Conservation (phyloP, 805 yeast genomes). For the Blastobotrys robertii region DNA sequence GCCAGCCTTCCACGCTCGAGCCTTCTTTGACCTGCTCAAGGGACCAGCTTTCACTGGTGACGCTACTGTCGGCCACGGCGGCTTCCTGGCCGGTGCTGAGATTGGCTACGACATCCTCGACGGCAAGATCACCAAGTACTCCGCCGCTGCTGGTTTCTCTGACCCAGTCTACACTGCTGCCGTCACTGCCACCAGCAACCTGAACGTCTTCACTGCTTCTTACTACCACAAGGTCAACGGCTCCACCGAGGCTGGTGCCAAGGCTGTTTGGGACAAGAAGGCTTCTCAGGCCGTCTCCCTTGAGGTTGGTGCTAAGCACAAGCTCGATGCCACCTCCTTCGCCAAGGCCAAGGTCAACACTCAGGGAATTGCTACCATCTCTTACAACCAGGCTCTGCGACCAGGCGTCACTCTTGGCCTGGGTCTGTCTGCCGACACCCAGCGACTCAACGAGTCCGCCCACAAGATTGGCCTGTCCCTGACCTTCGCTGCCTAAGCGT, state of each 20-base stretch:
- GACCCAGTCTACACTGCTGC: slow-evolving; percentile 82
- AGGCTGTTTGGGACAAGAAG: slow-evolving; percentile 89
- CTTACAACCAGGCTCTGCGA: slow-evolving; percentile 90
- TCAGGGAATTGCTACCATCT: slow-evolving; percentile 85
- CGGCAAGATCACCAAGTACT: slow-evolving; percentile 88
- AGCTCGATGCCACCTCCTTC: slow-evolving; percentile 76
- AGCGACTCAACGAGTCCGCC: slow-evolving; percentile 90
- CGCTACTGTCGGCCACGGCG: slow-evolving; percentile 89
- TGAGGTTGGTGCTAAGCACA: slow-evolving; percentile 94
- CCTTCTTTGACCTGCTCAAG: slow-evolving; percentile 88
- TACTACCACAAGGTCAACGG: slow-evolving; percentile 95
- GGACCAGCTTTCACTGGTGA: slow-evolving; percentile 96
- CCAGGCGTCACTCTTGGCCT: slow-evolving; percentile 95
- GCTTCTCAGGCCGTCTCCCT: slow-evolving; percentile 70
- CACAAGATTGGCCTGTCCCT: slow-evolving; percentile 96
- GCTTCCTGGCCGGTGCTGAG: slow-evolving; percentile 95
- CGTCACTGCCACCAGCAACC: slow-evolving; percentile 74
- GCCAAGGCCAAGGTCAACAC: slow-evolving; percentile 96
- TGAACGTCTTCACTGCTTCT: slow-evolving; percentile 85
- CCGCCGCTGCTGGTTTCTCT: slow-evolving; percentile 88
- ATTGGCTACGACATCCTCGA: slow-evolving; percentile 90
- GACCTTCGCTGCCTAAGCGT: slow-evolving; percentile 48
- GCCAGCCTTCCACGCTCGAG: slow-evolving; percentile 88
- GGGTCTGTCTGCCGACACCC: slow-evolving; percentile 94
- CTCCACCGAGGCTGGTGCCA: slow-evolving; percentile 92